phyloP scores from a whole-genome alignment of 768 basidiomycete genomes.

The Psilocybe azurescens region DNA sequence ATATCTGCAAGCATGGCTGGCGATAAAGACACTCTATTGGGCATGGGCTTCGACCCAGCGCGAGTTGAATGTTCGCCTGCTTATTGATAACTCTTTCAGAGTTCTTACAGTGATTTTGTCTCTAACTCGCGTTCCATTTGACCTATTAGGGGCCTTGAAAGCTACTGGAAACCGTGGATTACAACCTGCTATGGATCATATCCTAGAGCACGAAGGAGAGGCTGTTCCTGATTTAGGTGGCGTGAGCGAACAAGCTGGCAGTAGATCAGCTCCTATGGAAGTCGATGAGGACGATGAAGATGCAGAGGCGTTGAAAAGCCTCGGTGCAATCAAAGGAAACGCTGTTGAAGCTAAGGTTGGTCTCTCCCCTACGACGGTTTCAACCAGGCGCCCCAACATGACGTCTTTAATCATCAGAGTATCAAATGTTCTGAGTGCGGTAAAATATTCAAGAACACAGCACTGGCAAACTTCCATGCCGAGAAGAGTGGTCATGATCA shows the following conservation, averaged over 20 bases:
- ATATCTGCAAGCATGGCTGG: conserved; percentile 44
- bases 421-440: conserved; percentile 86
- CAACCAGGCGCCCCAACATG: neutral
- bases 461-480: conserved; percentile 90
- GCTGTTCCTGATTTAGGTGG: conserved; percentile 68
- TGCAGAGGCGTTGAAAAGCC: conserved; percentile 60
- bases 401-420: conserved; percentile 50
- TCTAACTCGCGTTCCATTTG: conserved; percentile 1
- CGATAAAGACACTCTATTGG: conserved; percentile 76
- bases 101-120: neutral
- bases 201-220: conserved; percentile 80
- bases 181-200: conserved; percentile 90
- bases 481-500: conserved; percentile 95
- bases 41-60: conserved; percentile 87
- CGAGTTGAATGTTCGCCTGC: conserved; percentile 80
- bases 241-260: conserved; percentile 40
- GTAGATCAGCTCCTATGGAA: conserved; percentile 43
- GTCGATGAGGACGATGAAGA: conserved; percentile 80
- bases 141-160: conserved; percentile 79
- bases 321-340: conserved; percentile 43
- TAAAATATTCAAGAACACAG: conserved; percentile 86
- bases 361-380: neutral
- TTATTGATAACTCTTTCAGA: neutral
- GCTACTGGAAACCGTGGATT: conserved; percentile 85
- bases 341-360: conserved; percentile 72